Conservation (phyloP, 2,329 filamentous ascomycete genomes). For the Colletotrichum limetticola region DNA sequence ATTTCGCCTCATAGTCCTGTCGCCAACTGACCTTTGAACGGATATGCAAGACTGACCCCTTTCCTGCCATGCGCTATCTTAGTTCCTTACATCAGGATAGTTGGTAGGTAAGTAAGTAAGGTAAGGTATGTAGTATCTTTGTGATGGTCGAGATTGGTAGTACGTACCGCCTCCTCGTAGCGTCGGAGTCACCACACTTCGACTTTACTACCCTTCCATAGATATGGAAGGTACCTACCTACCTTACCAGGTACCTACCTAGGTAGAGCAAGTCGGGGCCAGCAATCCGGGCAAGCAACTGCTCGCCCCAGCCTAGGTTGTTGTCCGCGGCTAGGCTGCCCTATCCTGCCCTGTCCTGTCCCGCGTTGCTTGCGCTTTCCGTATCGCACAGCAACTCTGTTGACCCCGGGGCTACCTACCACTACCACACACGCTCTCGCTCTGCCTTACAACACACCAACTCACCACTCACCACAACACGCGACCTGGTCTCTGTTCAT, state of each 20-base stretch:
- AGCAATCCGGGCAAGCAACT: conserved; percentile 1
- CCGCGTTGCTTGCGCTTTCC: conserved; percentile 21
- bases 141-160: neutral
- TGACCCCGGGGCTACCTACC: neutral
- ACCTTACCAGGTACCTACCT: no score
- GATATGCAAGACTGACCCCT: neutral
- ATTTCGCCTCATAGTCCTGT: neutral
- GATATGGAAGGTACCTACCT: no score
- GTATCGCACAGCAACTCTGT: conserved; percentile 21
- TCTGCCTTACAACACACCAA: neutral
- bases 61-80: neutral
- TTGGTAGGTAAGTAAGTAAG: neutral
- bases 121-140: neutral
- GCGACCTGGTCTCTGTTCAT: conserved; percentile 28
- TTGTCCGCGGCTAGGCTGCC: conserved; percentile 3
- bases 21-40: neutral
- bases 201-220: no score
- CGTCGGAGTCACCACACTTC: neutral
- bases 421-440: neutral
- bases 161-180: conserved; percentile 1
- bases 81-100: neutral
- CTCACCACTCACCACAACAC: conserved; percentile 19
- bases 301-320: neutral
- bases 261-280: neutral
- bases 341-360: conserved; percentile 21